A percentile compares a stretch with the other conserved stretches of the same genome.
phyloP scores from a whole-genome alignment of 176 grass and related monocot species.

The Hsuehochloa calcarea region DNA sequence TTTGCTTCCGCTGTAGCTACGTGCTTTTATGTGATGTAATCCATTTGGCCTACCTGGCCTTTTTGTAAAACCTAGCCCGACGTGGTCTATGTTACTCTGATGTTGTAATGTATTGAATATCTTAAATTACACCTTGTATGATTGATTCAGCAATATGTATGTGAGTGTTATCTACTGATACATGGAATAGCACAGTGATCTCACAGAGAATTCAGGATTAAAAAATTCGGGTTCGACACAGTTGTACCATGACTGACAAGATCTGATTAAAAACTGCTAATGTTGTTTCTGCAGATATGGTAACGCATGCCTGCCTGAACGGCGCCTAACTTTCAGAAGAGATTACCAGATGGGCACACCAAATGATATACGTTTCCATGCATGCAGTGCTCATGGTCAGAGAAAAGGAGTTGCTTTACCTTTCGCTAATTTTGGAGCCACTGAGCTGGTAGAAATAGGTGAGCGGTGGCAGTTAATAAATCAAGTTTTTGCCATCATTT shows the following conservation, averaged over 20 bases:
- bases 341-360: conserved; percentile 14
- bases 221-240: no score
- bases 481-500: conserved; percentile 34
- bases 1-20: no score
- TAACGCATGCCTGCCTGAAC: conserved; percentile 20
- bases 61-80: no score
- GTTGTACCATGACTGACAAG: conserved; percentile 35
- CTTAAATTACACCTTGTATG: no score
- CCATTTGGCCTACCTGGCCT: no score
- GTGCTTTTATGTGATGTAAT: no score
- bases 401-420: background rate
- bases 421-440: conserved; percentile 30
- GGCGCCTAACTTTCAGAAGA: conserved; percentile 36
- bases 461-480: conserved; percentile 1
- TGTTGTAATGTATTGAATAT: no score
- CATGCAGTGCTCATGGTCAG: conserved; percentile 19
- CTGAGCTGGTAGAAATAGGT: conserved; percentile 10
- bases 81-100: no score
- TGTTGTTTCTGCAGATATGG: conserved; percentile 35
- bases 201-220: no score
- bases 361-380: conserved; percentile 20
- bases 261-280: conserved; percentile 28
- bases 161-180: no score
- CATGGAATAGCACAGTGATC: no score
- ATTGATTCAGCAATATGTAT: no score